Conservation (phyloP, 495 filamentous ascomycete species). For the Cryomyces minteri region DNA sequence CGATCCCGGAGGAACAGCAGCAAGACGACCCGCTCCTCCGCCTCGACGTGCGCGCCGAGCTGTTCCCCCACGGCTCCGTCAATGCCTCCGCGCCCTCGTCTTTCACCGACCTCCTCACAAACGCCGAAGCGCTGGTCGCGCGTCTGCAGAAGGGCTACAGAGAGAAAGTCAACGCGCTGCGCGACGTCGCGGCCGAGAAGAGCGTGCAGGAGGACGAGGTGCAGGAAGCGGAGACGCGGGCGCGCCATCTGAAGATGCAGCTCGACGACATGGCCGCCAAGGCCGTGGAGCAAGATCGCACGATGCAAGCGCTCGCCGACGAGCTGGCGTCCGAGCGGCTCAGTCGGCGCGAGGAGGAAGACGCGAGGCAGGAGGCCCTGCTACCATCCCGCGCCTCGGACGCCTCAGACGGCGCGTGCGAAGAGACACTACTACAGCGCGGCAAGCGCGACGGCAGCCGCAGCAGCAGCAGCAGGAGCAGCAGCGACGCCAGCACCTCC, state of each 20-base stretch:
- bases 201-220: constrained; percentile 50
- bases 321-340: constrained; percentile 44
- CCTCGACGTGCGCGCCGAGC: constrained; percentile 41
- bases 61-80: constrained; percentile 36
- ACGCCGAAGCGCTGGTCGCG: constrained; percentile 44
- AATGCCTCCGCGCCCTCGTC: constrained; percentile 43
- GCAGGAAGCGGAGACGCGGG: constrained; percentile 53
- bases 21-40: constrained; percentile 25
- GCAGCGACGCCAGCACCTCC: constrained; percentile 5
- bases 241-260: constrained; percentile 48
- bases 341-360: constrained; percentile 33
- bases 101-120: constrained; percentile 49
- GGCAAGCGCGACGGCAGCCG: constrained; percentile 1
- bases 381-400: constrained; percentile 2
- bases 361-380: constrained; percentile 21
- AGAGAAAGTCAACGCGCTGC: constrained; percentile 36
- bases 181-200: constrained; percentile 41
- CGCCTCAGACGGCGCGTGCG: constrained; percentile 1
- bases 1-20: neutral
- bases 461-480: constrained; percentile 6
- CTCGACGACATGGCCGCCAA: constrained; percentile 59
- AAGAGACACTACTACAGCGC: neutral
- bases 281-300: constrained; percentile 42
- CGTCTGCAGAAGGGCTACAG: constrained; percentile 57
- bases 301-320: constrained; percentile 41